A percentile compares a stretch with the other conserved stretches of the same genome.
Conservation (phyloP, 2,329 filamentous ascomycete species). For the Macroventuria anomochaeta region DNA sequence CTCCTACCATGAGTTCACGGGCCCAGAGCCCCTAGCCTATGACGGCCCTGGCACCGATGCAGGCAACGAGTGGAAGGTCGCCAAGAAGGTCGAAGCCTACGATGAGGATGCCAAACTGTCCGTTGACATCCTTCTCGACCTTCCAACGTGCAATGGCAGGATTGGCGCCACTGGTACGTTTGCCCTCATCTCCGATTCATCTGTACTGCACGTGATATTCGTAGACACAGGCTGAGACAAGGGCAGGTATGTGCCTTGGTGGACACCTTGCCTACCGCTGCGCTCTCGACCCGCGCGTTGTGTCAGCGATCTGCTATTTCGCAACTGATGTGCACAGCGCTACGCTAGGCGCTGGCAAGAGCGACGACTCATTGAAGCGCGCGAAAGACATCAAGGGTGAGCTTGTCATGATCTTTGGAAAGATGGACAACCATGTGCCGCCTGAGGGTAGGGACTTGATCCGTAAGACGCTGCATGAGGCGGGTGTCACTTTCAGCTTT, state of each 20-base stretch:
- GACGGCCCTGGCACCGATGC: slow-evolving; percentile 86
- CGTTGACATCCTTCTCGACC: slow-evolving; percentile 50
- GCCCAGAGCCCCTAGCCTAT: slow-evolving; percentile 82
- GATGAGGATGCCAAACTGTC: slow-evolving; percentile 64
- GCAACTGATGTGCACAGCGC: slow-evolving; percentile 87
- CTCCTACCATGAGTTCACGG: slow-evolving; percentile 92
- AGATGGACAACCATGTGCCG: slow-evolving; percentile 89
- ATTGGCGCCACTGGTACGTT: slow-evolving; percentile 55
- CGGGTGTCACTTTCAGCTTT: slow-evolving; percentile 76
- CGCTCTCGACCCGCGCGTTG: slow-evolving; percentile 77
- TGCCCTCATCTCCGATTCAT: neutral
- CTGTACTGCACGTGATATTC: neutral
- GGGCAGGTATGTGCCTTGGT: slow-evolving; percentile 82
- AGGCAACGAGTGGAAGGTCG: slow-evolving; percentile 85
- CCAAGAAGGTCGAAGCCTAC: slow-evolving; percentile 85
- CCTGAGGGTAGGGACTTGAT: slow-evolving; percentile 83
- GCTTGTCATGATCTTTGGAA: slow-evolving; percentile 87
- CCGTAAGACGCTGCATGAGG: slow-evolving; percentile 78
- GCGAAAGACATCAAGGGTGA: slow-evolving; percentile 76
- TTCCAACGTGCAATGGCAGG: slow-evolving; percentile 70
- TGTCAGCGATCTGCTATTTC: slow-evolving; percentile 84
- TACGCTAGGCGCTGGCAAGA: slow-evolving; percentile 73
- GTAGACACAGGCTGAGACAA: slow-evolving; percentile 35
- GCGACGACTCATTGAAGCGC: slow-evolving; percentile 66
- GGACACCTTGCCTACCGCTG: slow-evolving; percentile 81